Conservation (phyloP, 2,329 filamentous ascomycete species). For the Venturiaceae sp. region DNA sequence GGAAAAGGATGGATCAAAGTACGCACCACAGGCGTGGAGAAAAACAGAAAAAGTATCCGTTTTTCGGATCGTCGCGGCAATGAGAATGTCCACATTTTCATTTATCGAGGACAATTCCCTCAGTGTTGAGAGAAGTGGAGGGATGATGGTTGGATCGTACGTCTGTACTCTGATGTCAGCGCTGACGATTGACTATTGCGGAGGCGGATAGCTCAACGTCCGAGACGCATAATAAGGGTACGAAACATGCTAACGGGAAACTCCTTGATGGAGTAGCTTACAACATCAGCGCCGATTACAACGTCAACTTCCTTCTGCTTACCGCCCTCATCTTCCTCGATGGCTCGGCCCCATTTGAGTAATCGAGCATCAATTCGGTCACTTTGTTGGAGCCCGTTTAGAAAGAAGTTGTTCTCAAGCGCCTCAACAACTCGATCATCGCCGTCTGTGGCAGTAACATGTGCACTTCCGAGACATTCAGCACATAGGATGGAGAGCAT, state of each 20-base stretch:
- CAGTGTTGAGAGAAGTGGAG: constrained; percentile 55
- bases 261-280: constrained; percentile 20
- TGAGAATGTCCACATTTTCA: constrained; percentile 48
- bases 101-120: constrained; percentile 50
- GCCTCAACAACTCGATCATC: constrained; percentile 61
- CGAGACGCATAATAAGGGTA: background rate
- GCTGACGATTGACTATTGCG: constrained; percentile 10
- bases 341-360: constrained; percentile 56
- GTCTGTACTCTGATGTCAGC: constrained; percentile 34
- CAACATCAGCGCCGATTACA: constrained; percentile 65
- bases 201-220: background rate
- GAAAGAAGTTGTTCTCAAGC: constrained; percentile 55
- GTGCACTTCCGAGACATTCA: constrained; percentile 50
- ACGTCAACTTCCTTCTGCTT: constrained; percentile 44
- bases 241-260: background rate
- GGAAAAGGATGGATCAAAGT: background rate
- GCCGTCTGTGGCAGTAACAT: constrained; percentile 63
- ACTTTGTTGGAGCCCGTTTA: constrained; percentile 49
- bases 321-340: constrained; percentile 39
- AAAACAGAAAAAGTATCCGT: constrained; percentile 58
- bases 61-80: constrained; percentile 64
- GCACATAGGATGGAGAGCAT: constrained; percentile 65
- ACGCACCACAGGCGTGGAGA: constrained; percentile 44
- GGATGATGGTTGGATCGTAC: constrained; percentile 58
- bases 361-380: constrained; percentile 39